Base-by-base conservation (phyloP, 1,284 basidiomycete genomes). In the Leccinum griseonigrum region DNA sequence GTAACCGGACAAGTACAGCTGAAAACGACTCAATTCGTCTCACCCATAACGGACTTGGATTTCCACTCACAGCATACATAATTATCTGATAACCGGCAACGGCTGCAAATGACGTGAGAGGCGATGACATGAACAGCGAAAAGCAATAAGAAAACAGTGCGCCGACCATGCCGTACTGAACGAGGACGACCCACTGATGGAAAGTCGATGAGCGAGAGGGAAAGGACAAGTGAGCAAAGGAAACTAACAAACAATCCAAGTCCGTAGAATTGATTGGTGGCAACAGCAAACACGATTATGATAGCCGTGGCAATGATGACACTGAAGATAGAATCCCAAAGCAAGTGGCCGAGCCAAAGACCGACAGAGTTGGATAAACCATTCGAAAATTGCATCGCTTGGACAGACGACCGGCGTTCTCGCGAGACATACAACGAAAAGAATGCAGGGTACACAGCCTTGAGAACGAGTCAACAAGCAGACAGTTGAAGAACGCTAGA, bases 401-500 rank as follows among this genome's bases (percentile, higher is more conserved):
- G 90, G 2, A 87, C 89, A 48, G 83, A 85, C 8, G 86, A 87
- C 51, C 81, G 80, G 31, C 85, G 83, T 70, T 89, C 90, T 65
- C 80, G 83, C 16, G 85, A 84, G 6, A 91, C 88, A 71, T 93
- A 94, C 13, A 94, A 72, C 9, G 88, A 81, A 64, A 88, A 91
- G 74, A 94, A 94, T 0, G 91, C 91, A 2, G 91, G 90, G 72
- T 85, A 93, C 0, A 91, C 85, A 16, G 86, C 81, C 85, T 90
- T 59, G 13, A 29, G 50, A 56, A n/a, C 7, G 29, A 28, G 38
- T 64, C 16, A 64, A n/a, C 13, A 13, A 0, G 13, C 1, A 14
- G 16, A 29, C 51, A 40, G 55, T 10, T 7, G n/a, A 7, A n/a
- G 43, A 46, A 29, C 13, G 4, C 22, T 4, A 16, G 18, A 16